phyloP scores from a whole-genome alignment of 495 filamentous ascomycete genomes.

The Chaetomium tenue region DNA sequence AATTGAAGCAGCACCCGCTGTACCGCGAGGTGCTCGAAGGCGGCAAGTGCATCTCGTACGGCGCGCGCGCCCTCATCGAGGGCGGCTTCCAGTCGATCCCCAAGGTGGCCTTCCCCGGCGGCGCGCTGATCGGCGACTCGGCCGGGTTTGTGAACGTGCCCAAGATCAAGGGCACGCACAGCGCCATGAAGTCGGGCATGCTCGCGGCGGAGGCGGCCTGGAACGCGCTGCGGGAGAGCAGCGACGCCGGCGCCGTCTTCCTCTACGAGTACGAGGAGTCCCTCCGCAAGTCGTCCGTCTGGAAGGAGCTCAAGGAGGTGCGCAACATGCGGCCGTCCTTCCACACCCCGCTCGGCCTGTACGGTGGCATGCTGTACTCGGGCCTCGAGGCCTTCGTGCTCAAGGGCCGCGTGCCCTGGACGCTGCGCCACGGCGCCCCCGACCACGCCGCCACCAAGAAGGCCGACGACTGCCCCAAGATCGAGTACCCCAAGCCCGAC shows the following conservation, averaged over 20 bases:
- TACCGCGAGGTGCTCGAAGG: conserved; percentile 81
- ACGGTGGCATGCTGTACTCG: conserved; percentile 89
- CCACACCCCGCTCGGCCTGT: conserved; percentile 76
- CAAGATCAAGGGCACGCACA: conserved; percentile 98
- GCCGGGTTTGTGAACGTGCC: conserved; percentile 97
- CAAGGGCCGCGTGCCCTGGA: conserved; percentile 87
- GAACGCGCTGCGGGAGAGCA: conserved; percentile 60
- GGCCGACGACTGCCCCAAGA: conserved; percentile 77
- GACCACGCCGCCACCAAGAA: conserved; percentile 76
- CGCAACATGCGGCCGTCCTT: conserved; percentile 98
- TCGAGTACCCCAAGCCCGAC: conserved; percentile 96
- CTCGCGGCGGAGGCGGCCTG: conserved; percentile 89
- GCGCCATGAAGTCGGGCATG: conserved; percentile 97
- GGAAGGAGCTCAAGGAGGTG: conserved; percentile 91
- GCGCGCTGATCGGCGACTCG: conserved; percentile 92
- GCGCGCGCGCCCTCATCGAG: conserved; percentile 87
- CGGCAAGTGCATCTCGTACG: conserved; percentile 97
- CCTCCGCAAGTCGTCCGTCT: conserved; percentile 83
- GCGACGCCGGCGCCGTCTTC: conserved; percentile 69
- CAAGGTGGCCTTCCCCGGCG: conserved; percentile 92
- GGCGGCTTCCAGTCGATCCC: conserved; percentile 98
- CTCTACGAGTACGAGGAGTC: conserved; percentile 92
- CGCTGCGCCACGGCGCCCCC: conserved; percentile 73
- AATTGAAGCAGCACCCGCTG: conserved; percentile 94
- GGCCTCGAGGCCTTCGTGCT: conserved; percentile 87